Evolutionary conservation across 2,329 filamentous ascomycete species (phyloP).

Genomic region (Talaromyces sp.): DNA sequence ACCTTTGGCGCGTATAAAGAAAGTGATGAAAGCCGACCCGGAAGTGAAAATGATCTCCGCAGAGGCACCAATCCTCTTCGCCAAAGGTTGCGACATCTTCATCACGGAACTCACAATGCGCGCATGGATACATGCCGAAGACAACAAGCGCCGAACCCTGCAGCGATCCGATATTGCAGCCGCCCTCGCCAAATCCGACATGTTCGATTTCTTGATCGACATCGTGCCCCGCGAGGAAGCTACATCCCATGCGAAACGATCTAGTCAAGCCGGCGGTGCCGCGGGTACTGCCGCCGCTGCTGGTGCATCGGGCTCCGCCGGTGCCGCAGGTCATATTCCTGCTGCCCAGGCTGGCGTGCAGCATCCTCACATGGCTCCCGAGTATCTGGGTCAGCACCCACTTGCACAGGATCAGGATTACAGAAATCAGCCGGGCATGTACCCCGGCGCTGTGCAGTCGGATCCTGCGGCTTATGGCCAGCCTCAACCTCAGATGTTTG

Average conservation of each 20-base stretch:
- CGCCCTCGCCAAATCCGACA: slow-evolving; percentile 93
- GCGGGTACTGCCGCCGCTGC: slow-evolving; percentile 52
- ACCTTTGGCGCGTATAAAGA: slow-evolving; percentile 97
- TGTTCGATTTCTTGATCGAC: slow-evolving; percentile 99
- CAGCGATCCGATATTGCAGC: slow-evolving; percentile 96
- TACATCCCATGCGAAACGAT: slow-evolving; percentile 76
- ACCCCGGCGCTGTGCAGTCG: slow-evolving; percentile 73
- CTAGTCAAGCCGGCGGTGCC: slow-evolving; percentile 50
- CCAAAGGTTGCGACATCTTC: slow-evolving; percentile 98
- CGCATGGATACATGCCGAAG: slow-evolving; percentile 98
- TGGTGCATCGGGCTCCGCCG: slow-evolving; percentile 32
- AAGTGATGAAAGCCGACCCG: slow-evolving; percentile 99
- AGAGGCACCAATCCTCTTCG: slow-evolving; percentile 95
- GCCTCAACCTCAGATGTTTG: slow-evolving; percentile 73
- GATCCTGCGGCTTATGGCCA: slow-evolving; percentile 75
- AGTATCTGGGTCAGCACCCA: slow-evolving; percentile 57
- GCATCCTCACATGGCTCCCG: slow-evolving; percentile 58
- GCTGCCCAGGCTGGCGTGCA: slow-evolving; percentile 49
- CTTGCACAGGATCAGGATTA: slow-evolving; percentile 74
- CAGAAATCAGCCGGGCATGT: slow-evolving; percentile 76
- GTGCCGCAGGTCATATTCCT: slow-evolving; percentile 39
- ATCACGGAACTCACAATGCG: slow-evolving; percentile 99
- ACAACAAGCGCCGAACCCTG: slow-evolving; percentile 94
- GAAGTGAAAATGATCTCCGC: slow-evolving; percentile 99
- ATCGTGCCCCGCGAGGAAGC: slow-evolving; percentile 97